A percentile compares a stretch with the other conserved stretches of the same genome.
Evolutionary conservation across 2,329 filamentous ascomycete species (phyloP).

Genomic region (Tolypocladium cylindrosporum): DNA sequence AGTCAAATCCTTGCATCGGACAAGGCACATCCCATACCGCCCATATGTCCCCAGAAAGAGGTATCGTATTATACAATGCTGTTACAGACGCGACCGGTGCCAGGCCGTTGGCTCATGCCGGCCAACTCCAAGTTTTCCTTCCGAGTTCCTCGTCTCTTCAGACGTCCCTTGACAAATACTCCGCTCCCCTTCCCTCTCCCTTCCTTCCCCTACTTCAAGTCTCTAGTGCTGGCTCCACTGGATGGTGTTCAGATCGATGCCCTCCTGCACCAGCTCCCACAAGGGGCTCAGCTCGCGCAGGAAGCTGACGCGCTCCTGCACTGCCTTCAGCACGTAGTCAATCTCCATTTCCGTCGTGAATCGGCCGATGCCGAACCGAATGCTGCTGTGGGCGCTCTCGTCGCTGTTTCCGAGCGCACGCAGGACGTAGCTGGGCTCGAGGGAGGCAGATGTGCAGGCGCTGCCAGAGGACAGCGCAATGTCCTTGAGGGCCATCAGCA

Average conservation of each 20-base stretch:
- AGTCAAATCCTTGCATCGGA: neutral
- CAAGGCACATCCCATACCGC: neutral
- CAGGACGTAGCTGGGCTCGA: constrained; percentile 94
- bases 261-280: constrained; percentile 97
- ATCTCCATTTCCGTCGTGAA: constrained; percentile 95
- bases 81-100: constrained; percentile 18
- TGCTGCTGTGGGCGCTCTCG: constrained; percentile 95
- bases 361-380: constrained; percentile 91
- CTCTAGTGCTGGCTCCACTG: constrained; percentile 91
- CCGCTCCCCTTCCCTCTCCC: neutral
- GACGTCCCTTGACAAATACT: neutral
- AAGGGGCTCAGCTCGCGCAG: constrained; percentile 88
- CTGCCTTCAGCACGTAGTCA: constrained; percentile 93
- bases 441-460: constrained; percentile 90
- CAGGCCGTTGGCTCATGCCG: neutral
- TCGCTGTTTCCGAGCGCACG: constrained; percentile 92
- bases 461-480: constrained; percentile 95
- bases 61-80: constrained; percentile 24
- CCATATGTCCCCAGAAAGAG: constrained; percentile 11
- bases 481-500: constrained; percentile 96
- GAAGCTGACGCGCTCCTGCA: constrained; percentile 83
- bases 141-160: neutral
- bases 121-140: neutral
- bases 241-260: constrained; percentile 89
- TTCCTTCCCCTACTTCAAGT: neutral